Base-by-base conservation (phyloP, 768 basidiomycete species). In the Chiua virens region DNA sequence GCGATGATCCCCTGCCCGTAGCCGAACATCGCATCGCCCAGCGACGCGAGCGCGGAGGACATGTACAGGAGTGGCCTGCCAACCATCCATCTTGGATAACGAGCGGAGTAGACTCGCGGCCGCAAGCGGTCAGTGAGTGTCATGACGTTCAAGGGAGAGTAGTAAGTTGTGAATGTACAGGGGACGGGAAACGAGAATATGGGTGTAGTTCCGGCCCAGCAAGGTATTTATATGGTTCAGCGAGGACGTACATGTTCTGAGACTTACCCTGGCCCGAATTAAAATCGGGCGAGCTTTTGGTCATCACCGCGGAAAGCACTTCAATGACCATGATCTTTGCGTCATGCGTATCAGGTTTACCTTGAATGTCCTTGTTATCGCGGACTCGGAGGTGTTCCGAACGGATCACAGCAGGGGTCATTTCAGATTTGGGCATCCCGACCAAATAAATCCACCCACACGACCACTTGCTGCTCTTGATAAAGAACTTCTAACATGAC, bases 11-110 rank as follows among this genome's bases (percentile, higher is more conserved):
- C 79, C 55, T 80, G 79, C 38, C 76, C 74, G 49, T 80, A 81
- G 6, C 79, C 79, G 54, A 81, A 80, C 72, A 80, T 78, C 8
- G 78, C 79, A 56, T 81, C 79, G 44, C 79, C 79, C 55, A 81
- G 72, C 53, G 77, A 77, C n/a, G 79, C 78, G 35, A 78, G 69
- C 0, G 78, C 79, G 49, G 78, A 77, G 30, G 79, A 79, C 41
- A 72, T 73, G 61, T 79, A 75, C 8, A 81, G 70, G 22, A 81
- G 67, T 25, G 74, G 75, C 41, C 67, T 68, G 18, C 79, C 79
- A 23, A 77, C 73, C 73, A 79, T 72, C 76, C 77, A 78, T 71
- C 71, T 66, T 50, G 78, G 78, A 67, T 79, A 81, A 54, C 77
- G 74, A 56, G 70, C 68, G 34, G 64, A 68, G 61, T 78, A 80